These are phyloP conservation scores for Thielaviopsis ethacetica DNA, from an alignment of 2,329 filamentous ascomycete species.

Conservation along the genomic window DNA sequence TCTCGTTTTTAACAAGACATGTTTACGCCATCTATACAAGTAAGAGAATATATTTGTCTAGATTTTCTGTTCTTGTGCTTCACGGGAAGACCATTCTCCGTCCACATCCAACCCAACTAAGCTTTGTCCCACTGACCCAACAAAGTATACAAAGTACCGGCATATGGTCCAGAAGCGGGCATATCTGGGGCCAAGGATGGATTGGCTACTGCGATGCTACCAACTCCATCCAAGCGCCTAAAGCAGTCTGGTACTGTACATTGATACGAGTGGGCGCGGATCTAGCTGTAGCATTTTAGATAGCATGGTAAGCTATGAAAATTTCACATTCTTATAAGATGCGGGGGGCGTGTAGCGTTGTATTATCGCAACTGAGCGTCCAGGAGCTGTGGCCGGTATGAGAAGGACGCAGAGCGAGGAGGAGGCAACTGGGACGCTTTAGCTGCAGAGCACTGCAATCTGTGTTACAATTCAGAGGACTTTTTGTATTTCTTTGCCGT, in stretches of 20 bases:
- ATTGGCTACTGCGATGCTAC: no score
- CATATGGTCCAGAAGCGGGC: no score
- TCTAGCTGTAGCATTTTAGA: no score
- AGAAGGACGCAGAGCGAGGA: not conserved
- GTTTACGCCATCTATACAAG: no score
- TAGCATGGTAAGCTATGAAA: not conserved
- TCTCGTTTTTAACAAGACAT: no score
- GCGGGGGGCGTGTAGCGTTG: not conserved
- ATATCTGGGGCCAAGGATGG: no score
- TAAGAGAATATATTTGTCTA: no score
- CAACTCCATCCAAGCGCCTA: no score
- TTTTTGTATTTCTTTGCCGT: not conserved
- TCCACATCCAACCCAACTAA: not conserved
- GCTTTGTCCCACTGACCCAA: not conserved
- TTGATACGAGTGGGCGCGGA: no score
- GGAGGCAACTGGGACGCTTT: not conserved
- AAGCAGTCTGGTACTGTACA: no score
- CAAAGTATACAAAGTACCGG: not conserved
- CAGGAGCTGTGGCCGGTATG: not conserved
- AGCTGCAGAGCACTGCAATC: not conserved
- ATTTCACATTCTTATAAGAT: not conserved
- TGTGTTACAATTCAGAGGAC: not conserved
- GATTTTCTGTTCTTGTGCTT: no score
- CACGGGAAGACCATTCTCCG: not conserved
- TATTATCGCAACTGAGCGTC: not conserved